Conservation (phyloP, 192 early-diverging fungal species). For the Dissophora ornata region DNA sequence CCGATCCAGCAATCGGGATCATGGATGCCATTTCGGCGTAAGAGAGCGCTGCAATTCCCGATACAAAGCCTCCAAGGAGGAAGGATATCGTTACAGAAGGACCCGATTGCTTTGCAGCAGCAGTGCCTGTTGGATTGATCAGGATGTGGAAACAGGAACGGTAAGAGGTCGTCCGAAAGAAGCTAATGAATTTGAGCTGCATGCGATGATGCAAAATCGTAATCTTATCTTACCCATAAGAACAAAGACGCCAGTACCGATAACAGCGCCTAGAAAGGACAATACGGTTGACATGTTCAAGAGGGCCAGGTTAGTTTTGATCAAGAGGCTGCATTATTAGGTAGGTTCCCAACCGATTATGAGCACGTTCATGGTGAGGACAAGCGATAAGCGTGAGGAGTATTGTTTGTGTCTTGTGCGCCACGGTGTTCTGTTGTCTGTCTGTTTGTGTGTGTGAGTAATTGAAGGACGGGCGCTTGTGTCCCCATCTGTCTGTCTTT, state of each 20-base stretch:
- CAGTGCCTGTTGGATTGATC: slow-evolving; percentile 58
- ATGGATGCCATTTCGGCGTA: slow-evolving; percentile 90
- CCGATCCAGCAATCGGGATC: slow-evolving; percentile 88
- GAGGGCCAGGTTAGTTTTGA: too few species aligned
- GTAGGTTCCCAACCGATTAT: too few species aligned
- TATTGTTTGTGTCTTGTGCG: too few species aligned
- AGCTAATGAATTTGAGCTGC: not conserved
- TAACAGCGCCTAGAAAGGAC: slow-evolving; percentile 32
- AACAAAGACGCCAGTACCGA: slow-evolving; percentile 49
- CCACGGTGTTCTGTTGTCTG: too few species aligned
- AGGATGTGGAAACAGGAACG: slow-evolving; percentile 2
- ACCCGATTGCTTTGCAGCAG: slow-evolving; percentile 81
- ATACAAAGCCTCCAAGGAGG: slow-evolving; percentile 79
- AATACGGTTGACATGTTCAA: not conserved
- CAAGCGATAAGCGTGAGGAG: too few species aligned
- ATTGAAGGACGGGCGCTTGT: too few species aligned
- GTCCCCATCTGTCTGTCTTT: too few species aligned
- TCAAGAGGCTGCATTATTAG: too few species aligned
- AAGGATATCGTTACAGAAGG: slow-evolving; percentile 88
- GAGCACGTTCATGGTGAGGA: too few species aligned
- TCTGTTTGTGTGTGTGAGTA: too few species aligned
- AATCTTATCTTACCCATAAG: slow-evolving; percentile 46
- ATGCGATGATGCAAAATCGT: too few species aligned
- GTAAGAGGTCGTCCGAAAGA: not conserved
- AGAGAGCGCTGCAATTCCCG: slow-evolving; percentile 80